These are phyloP conservation scores for Pharnaceum exiguum DNA, from an alignment of 148 eudicot species.

Conservation along the genomic window DNA sequence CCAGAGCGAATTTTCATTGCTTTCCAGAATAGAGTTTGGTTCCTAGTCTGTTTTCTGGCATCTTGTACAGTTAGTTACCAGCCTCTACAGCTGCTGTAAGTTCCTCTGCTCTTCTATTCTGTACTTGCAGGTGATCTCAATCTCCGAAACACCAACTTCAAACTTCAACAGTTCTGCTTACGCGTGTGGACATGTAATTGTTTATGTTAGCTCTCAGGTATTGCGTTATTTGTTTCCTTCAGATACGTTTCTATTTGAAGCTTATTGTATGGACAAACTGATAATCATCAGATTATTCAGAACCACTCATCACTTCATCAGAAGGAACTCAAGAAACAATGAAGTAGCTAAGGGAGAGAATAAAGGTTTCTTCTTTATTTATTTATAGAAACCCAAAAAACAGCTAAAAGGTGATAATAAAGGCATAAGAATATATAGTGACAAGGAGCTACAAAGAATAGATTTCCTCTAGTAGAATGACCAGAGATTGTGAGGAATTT, in stretches of 20 bases:
- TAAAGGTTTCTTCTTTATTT: no score
- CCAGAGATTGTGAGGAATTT: no score
- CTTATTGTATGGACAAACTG: background rate
- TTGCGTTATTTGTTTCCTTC: background rate
- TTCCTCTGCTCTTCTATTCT: background rate
- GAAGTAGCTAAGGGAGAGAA: no score
- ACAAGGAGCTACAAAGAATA: no score
- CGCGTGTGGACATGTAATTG: conserved; percentile 64
- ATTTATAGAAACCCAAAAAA: no score
- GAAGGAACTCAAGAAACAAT: no score
- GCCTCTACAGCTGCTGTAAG: background rate
- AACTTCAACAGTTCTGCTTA: conserved; percentile 35
- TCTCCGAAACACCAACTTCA: conserved; percentile 30
- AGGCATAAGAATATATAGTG: no score
- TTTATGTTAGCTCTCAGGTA: conserved; percentile 74
- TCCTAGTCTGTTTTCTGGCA: background rate
- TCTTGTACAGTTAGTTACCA: background rate
- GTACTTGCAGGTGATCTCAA: conserved; percentile 49
- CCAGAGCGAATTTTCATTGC: no score
- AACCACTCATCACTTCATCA: no score
- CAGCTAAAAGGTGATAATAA: no score
- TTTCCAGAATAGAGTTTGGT: no score
- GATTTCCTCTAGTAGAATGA: no score
- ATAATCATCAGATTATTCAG: background rate
- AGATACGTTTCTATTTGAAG: background rate